These are phyloP conservation scores for Arabidopsis arenosa DNA, from an alignment of 345 rosid species.

Conservation along the genomic window DNA sequence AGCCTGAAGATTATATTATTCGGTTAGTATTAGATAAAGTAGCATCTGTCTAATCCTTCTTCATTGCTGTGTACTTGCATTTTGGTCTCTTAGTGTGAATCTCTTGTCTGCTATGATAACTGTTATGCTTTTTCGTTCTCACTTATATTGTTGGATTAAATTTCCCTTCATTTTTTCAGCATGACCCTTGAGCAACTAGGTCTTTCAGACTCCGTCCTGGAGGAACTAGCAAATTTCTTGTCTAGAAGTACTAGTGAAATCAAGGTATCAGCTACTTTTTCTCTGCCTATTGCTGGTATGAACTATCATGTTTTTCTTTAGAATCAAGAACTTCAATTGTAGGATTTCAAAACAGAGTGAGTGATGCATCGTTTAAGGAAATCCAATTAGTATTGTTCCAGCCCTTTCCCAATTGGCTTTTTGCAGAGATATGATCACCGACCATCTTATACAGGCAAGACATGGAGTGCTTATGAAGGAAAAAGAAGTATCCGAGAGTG, in stretches of 20 bases:
- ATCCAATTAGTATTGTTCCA: constrained; percentile 71
- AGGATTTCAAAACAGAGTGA: constrained; percentile 34
- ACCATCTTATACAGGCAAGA: constrained; percentile 99
- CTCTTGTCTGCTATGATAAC: constrained; percentile 15
- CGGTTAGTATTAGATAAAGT: constrained; percentile 64
- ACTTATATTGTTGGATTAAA: not conserved
- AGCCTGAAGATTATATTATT: constrained; percentile 83
- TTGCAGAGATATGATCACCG: constrained; percentile 97
- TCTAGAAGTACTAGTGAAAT: constrained; percentile 75
- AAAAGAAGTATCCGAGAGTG: constrained; percentile 60
- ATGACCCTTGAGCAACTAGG: constrained; percentile 81
- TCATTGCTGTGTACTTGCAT: constrained; percentile 18
- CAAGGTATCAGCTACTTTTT: constrained; percentile 59
- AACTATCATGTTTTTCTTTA: constrained; percentile 21
- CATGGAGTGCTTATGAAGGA: constrained; percentile 72
- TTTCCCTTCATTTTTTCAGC: constrained; percentile 55
- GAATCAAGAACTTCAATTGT: constrained; percentile 29
- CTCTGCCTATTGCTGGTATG: constrained; percentile 19
- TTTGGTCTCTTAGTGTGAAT: constrained; percentile 23
- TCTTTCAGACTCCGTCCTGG: constrained; percentile 69
- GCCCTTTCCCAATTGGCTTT: constrained; percentile 82
- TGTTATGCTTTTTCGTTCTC: not conserved
- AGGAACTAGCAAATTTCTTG: constrained; percentile 69
- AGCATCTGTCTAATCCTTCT: not conserved
- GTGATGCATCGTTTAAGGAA: constrained; percentile 18